Percentiles rank a stretch among this genome's conserved stretches.
phyloP scores from a whole-genome alignment of 768 basidiomycete genomes.

The Hygrophorus russula region DNA sequence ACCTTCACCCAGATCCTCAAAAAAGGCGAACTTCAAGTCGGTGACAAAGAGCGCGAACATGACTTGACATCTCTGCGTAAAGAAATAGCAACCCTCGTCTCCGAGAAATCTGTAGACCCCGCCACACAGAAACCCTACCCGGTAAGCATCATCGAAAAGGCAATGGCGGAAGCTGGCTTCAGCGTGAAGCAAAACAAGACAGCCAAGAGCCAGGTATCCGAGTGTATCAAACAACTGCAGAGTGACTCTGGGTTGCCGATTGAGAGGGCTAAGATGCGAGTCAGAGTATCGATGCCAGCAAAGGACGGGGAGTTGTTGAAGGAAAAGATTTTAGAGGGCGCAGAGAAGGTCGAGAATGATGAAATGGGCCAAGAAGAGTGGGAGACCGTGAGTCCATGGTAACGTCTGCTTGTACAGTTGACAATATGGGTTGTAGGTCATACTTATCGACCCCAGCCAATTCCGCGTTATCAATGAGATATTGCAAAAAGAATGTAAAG shows the following conservation, averaged over 20 bases:
- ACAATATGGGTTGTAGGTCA: conserved; percentile 37
- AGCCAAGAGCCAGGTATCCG: conserved; percentile 92
- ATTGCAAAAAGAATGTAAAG: conserved; percentile 85
- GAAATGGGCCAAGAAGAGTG: conserved; percentile 66
- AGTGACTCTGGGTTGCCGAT: conserved; percentile 81
- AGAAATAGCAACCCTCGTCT: conserved; percentile 90
- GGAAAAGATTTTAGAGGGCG: conserved; percentile 58
- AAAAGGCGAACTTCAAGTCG: conserved; percentile 95
- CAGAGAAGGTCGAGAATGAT: conserved; percentile 78
- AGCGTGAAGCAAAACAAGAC: conserved; percentile 83
- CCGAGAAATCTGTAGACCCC: conserved; percentile 95
- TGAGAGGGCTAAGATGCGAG: conserved; percentile 86
- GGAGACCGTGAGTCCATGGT: conserved; percentile 60
- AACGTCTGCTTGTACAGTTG: background rate
- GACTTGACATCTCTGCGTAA: conserved; percentile 69
- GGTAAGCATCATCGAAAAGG: conserved; percentile 94
- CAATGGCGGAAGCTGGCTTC: conserved; percentile 91
- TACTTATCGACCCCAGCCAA: conserved; percentile 88
- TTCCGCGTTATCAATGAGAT: conserved; percentile 86
- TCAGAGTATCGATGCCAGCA: conserved; percentile 67
- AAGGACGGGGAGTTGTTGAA: conserved; percentile 57
- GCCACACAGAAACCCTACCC: conserved; percentile 81
- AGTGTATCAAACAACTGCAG: conserved; percentile 79
- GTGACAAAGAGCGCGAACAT: conserved; percentile 93
- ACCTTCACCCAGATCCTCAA: conserved; percentile 58